Evolutionary conservation across 352 stramenopile species (phyloP), one percentile per base, ranked within the genome.

Genomic region (Globisporangium abappressorium): DNA sequence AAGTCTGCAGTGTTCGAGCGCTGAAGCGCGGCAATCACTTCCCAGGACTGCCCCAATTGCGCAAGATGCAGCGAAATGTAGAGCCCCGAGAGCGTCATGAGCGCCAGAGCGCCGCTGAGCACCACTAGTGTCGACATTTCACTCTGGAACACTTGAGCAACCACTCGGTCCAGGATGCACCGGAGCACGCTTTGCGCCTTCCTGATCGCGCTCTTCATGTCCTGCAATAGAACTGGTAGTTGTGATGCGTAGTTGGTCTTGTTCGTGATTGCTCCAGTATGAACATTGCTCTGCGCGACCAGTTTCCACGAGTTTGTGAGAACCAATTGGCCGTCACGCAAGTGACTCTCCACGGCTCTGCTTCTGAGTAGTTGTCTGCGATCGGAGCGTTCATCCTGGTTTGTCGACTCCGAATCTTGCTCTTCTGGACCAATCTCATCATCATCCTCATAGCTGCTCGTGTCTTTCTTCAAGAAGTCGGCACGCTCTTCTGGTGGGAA

Each of bases 1-100:
- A 58, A n/a, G 5, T 30, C 46, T 26, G 33, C 46, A 12, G 60
- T 46, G 11, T 58, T 47, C 14, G 30, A 57, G 28, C 30, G 46
- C 46, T 65, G 60, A 2, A 65, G 46, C 8, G n/a, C 46, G 0
- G 47, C 46, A 30, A 65, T 58, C 9, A 33, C 46, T 1, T 58
- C 30, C 60, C 60, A 65, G 9, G 43, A 55, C 28, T 65, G 51
- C n/a, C 43, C 6, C 62, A 68, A 7, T 7, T 24, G 34, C 22
- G 62, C 15, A 14, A 68, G 51, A 30, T 55, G 5, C 15, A 36
- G 18, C 53, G 15, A 62, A 28, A 61, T 11, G 28, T 20, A 38
- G 28, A 61, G 9, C 15, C 38, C 62, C 24, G 9, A 5, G n/a
- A 56, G 22, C n/a, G 14, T 6, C 24, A 30, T 20, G 49, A 49